phyloP scores from a whole-genome alignment of 2,329 filamentous ascomycete genomes.

The Microdochium nivale region DNA sequence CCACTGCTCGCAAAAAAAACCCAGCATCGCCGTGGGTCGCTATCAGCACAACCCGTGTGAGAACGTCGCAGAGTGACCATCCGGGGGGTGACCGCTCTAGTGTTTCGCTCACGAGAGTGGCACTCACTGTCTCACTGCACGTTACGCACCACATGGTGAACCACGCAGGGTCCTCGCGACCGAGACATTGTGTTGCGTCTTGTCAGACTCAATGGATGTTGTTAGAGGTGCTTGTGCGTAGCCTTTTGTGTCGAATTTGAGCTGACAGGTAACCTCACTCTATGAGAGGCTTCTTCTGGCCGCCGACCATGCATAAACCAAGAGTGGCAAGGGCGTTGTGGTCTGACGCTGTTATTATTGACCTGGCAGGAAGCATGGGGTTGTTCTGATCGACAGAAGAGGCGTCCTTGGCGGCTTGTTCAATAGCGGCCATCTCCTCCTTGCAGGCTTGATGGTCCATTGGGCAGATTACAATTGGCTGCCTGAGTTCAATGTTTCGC shows the following conservation, averaged over 20 bases:
- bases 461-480: constrained; percentile 93
- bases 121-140: no score
- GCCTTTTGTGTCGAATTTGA: not conserved
- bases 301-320: constrained; percentile 54
- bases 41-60: no score
- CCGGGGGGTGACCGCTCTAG: no score
- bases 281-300: constrained; percentile 57
- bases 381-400: constrained; percentile 81
- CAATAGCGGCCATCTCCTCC: constrained; percentile 97
- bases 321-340: constrained; percentile 52
- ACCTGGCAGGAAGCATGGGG: constrained; percentile 81
- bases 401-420: constrained; percentile 90
- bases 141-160: no score
- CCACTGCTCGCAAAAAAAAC: no score
- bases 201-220: no score
- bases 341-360: constrained; percentile 74
- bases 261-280: constrained; percentile 32
- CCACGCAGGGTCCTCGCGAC: no score
- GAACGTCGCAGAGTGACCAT: no score
- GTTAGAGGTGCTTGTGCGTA: no score
- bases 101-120: no score
- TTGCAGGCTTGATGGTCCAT: constrained; percentile 93
- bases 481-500: constrained; percentile 77
- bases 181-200: no score
- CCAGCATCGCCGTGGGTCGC: no score